Base-by-base conservation (phyloP, 352 stramenopile species). In the Pythium angustatum region DNA sequence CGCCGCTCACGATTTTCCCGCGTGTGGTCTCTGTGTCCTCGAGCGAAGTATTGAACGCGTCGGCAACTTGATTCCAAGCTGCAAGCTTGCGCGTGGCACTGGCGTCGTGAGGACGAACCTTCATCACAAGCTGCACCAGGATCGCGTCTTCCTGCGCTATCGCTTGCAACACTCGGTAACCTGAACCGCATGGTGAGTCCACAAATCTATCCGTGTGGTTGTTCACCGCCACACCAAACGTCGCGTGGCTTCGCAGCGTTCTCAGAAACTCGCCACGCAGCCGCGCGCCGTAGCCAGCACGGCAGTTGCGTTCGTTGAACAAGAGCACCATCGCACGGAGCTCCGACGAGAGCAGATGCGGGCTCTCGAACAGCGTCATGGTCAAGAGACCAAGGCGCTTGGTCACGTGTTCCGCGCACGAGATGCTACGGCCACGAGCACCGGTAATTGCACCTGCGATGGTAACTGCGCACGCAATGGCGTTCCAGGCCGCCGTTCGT, bases 281-380 rank as follows among this genome's bases (percentile, higher is more conserved):
- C 7, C 11, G 52, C 38, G 12, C 11, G 8, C 14, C 52, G 26
- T 50, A 59, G 5, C 52, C 52, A 5, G 34, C 52, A 3, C 38
- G 24, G 24, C 7, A 38, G 38, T 59, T 59, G 22, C 9, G n/a
- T 38, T 59, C 52, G 11, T 59, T 49, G 14, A 59, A 50, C 4
- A 10, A 15, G 26, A 59, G 52, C 21, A 59, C 38, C 52, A 40
- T 36, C 7, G 6, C 26, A 0, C 52, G 38, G 17, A 59, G 34
- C 14, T 12, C 14, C 11, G 36, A 11, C 3, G 34, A 4, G 5
- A 59, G 36, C 3, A 14, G 26, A 11, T 36, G 21, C 17, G 52
- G 52, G 0, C 5, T 12, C 22, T 59, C 52, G 3, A 50, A 10
- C 10, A 59, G 52, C 36, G 27, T 17, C 0, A 43, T 26, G 8